Base-by-base conservation (phyloP, 2,329 filamentous ascomycete genomes). In the Fusarium equiseti region DNA sequence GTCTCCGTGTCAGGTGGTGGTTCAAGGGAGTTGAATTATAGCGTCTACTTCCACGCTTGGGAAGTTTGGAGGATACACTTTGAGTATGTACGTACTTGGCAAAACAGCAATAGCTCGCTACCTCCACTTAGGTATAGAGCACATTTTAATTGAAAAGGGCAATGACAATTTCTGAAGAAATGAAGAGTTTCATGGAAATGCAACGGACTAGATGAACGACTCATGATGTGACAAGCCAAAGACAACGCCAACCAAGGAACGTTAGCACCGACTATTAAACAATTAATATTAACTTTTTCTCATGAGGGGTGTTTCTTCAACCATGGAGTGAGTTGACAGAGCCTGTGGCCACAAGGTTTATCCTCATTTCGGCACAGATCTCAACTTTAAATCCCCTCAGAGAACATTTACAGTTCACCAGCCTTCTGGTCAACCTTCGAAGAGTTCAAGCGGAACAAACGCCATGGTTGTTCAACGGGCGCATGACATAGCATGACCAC, bases 1-100 rank as follows among this genome's bases (percentile, higher is more conserved):
- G 59, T 55, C 49, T 45, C 40, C 58, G 32, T 35, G 50, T 42
- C 32, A 52, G 32, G 50, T 52, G 50, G 32, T 42, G 32, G 32
- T 52, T 40, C 50, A 52, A 27, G 50, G 50, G 24, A 52, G 24
- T 42, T 40, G 50, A 42, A 40, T 52, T 52, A 32, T 52, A 59
- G 60, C 52, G 40, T 51, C 52, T 16, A 45, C 20, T 32, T 43
- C 51, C 50, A 52, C 40, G 42, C 44, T 62, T 45, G 50, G 48
- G 42, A 59, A 51, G 49, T 42, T 58, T 52, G 58, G 52, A 52
- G 45, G 53, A 68, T 71, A 63, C 46, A 70, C 63, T 71, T 70
- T 59, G 67, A 63, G 63, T 64, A 67, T 70, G 67, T 67, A 70
- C 55, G 64, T 71, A 62, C 64, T 71, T 71, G 64, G 68, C 68